phyloP scores from a whole-genome alignment of 2,329 filamentous ascomycete genomes.

The Madurella fahalii region DNA sequence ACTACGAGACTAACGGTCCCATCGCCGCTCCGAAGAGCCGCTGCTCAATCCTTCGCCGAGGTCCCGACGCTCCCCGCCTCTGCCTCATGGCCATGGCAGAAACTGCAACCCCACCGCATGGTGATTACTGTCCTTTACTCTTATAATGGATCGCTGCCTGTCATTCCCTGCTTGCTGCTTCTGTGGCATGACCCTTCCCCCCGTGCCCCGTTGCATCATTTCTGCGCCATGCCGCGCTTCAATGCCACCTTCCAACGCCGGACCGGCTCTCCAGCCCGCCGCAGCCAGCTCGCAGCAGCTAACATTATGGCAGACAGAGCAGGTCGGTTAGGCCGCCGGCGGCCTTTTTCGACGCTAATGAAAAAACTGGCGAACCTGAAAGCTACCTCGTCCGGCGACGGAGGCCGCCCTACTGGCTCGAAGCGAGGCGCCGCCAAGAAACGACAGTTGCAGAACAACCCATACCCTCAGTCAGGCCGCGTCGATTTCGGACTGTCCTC shows the following conservation, averaged over 20 bases:
- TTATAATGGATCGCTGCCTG: not conserved
- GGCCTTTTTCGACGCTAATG: conserved; percentile 90
- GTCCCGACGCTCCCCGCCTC: not conserved
- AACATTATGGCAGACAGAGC: conserved; percentile 57
- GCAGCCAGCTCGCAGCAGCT: conserved; percentile 25
- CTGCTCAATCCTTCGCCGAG: not conserved
- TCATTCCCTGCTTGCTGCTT: not conserved
- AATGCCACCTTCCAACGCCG: not conserved
- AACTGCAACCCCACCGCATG: conserved; percentile 25
- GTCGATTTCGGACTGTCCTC: conserved; percentile 32
- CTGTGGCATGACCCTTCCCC: not conserved
- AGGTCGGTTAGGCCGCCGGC: conserved; percentile 60
- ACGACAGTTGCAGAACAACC: conserved; percentile 62
- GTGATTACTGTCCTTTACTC: conserved; percentile 20
- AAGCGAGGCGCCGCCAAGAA: conserved; percentile 53
- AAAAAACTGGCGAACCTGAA: conserved; percentile 90
- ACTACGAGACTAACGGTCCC: not conserved
- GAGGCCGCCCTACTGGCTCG: conserved; percentile 37
- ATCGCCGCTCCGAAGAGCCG: not conserved
- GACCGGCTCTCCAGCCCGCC: not conserved
- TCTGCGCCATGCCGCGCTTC: conserved; percentile 2
- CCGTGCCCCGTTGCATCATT: not conserved
- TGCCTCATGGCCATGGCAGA: conserved; percentile 29
- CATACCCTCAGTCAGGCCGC: conserved; percentile 80
- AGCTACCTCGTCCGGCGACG: conserved; percentile 57